Evolutionary conservation across 495 filamentous ascomycete genomes (phyloP).

Genomic region (Penicillium argentinense): DNA sequence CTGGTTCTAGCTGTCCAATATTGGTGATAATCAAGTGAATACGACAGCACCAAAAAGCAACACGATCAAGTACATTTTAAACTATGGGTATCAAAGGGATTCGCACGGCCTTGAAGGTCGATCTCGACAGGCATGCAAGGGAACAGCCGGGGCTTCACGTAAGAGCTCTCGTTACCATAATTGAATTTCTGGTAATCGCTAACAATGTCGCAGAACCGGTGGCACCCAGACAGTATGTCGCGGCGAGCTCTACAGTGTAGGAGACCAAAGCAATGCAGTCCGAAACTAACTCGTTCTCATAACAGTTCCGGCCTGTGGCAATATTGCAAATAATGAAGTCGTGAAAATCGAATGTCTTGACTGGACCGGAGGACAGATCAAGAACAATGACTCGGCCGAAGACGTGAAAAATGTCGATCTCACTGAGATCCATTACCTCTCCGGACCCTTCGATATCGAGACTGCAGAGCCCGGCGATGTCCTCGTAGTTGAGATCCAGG

Average conservation of each 20-base stretch:
- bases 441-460: conserved; percentile 88
- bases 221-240: conserved; percentile 83
- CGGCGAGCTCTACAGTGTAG: not conserved
- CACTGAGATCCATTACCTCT: conserved; percentile 82
- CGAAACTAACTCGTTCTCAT: not conserved
- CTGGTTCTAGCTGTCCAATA: too few relatives aligned
- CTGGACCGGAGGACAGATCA: conserved; percentile 85
- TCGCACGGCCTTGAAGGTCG: conserved; percentile 74
- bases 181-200: not conserved
- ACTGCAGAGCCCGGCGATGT: conserved; percentile 85
- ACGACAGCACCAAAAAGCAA: too few relatives aligned
- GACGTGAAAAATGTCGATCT: conserved; percentile 86
- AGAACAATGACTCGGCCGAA: conserved; percentile 86
- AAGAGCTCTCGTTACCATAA: conserved; percentile 29
- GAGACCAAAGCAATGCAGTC: not conserved
- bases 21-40: too few relatives aligned
- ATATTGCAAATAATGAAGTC: conserved; percentile 81
- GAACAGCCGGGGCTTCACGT: conserved; percentile 78
- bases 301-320: conserved; percentile 72
- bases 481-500: conserved; percentile 89
- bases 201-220: conserved; percentile 67
- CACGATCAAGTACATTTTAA: too few relatives aligned
- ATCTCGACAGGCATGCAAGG: conserved; percentile 71
- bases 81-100: conserved; percentile 61
- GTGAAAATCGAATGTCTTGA: conserved; percentile 97